These are phyloP conservation scores for Elaeagnus macrophylla DNA, from an alignment of 306 rosid genomes.

Conservation along the genomic window DNA sequence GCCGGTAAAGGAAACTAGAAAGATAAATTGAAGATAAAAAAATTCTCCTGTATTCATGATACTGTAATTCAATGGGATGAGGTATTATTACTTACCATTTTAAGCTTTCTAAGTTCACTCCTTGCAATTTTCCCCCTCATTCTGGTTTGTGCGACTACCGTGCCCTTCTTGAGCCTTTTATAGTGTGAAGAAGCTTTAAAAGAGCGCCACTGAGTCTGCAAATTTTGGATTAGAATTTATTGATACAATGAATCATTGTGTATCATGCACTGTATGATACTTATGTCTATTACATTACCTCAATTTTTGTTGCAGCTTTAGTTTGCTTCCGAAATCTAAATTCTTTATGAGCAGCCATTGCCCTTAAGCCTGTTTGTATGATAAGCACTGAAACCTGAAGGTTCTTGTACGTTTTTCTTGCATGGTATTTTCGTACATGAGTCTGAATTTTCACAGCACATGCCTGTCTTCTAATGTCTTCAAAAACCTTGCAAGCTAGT, in stretches of 20 bases:
- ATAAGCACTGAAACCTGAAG: constrained; percentile 53
- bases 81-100: constrained; percentile 44
- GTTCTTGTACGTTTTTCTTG: constrained; percentile 46
- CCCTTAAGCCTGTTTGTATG: constrained; percentile 84
- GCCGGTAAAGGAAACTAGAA: no score
- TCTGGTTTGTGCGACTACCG: constrained; percentile 65
- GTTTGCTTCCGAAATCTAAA: constrained; percentile 59
- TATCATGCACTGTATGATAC: constrained; percentile 9
- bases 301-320: constrained; percentile 67
- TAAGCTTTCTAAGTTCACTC: constrained; percentile 85
- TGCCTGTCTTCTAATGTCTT: constrained; percentile 58
- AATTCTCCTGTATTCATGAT: no score
- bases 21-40: no score
- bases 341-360: constrained; percentile 66
- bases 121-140: constrained; percentile 73
- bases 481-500: constrained; percentile 71
- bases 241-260: constrained; percentile 6
- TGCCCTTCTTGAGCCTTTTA: constrained; percentile 73
- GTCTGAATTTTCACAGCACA: constrained; percentile 81
- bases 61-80: no score
- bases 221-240: constrained; percentile 14
- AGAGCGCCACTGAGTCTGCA: constrained; percentile 88
- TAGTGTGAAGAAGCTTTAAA: constrained; percentile 55
- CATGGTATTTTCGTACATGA: constrained; percentile 46
- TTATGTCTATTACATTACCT: constrained; percentile 46